A percentile compares a stretch with the other conserved stretches of the same genome.
phyloP scores from a whole-genome alignment of 176 grass and related monocot species.

The Aegilops sharonensis region DNA sequence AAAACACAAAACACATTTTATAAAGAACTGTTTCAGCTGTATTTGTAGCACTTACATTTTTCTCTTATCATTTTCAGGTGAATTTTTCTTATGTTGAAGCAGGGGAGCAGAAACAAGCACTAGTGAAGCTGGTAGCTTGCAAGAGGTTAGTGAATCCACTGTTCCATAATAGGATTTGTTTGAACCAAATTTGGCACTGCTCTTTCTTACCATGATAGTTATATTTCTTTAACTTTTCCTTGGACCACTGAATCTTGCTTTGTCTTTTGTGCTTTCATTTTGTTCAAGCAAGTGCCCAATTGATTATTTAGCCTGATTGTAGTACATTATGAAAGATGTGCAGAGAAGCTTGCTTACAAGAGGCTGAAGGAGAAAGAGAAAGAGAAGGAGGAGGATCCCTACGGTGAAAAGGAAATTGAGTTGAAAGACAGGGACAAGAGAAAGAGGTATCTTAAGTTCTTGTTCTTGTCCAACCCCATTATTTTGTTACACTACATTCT shows the following conservation, averaged over 20 bases:
- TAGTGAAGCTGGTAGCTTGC: constrained; percentile 96
- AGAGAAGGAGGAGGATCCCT: constrained; percentile 27
- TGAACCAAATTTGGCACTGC: no score
- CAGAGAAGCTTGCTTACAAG: constrained; percentile 93
- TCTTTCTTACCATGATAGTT: neutral
- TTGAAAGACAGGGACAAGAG: constrained; percentile 49
- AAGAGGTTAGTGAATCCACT: constrained; percentile 44
- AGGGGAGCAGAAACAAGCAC: constrained; percentile 80
- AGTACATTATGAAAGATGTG: constrained; percentile 62
- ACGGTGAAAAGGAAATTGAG: constrained; percentile 36
- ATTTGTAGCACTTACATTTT: neutral
- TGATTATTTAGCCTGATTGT: constrained; percentile 35
- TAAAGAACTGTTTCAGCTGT: no score
- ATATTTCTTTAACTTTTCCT: neutral
- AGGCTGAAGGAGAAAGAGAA: constrained; percentile 52
- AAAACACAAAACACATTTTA: no score
- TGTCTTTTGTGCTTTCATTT: neutral
- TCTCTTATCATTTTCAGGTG: constrained; percentile 42
- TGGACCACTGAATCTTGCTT: neutral
- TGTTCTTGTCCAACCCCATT: neutral
- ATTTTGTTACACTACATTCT: neutral
- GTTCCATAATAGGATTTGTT: no score
- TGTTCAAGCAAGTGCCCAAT: constrained; percentile 3
- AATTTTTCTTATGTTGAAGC: constrained; percentile 96
- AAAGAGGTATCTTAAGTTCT: constrained; percentile 49